Evolutionary conservation across 495 filamentous ascomycete species (phyloP).

Genomic region (Tuber aestivum): DNA sequence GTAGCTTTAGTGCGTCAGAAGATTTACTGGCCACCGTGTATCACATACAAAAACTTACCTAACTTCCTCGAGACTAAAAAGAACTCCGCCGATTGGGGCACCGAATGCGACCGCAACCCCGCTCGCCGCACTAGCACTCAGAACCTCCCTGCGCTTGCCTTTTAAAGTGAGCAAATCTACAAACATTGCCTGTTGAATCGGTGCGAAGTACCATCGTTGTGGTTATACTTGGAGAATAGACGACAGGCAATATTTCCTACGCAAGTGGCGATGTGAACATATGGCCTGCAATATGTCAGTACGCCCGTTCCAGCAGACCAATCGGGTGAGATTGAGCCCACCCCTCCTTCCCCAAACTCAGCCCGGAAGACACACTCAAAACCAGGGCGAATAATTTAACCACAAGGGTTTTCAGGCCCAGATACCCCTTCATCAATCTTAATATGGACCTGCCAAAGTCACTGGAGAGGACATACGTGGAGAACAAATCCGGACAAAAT

Average conservation of each 20-base stretch:
- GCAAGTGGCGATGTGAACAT: constrained; percentile 94
- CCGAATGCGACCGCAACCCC: constrained; percentile 95
- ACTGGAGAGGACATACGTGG: constrained; percentile 51
- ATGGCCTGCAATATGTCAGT: constrained; percentile 55
- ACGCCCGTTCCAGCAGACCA: neutral
- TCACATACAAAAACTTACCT: constrained; percentile 45
- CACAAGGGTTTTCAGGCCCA: constrained; percentile 80
- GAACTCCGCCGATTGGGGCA: constrained; percentile 83
- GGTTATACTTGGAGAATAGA: constrained; percentile 84
- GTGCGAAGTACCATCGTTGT: constrained; percentile 65
- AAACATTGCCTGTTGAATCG: neutral
- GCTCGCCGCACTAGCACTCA: constrained; percentile 85
- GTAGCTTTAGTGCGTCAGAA: constrained; percentile 53
- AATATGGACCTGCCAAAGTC: constrained; percentile 17
- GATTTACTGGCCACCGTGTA: constrained; percentile 5
- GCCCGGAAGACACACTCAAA: constrained; percentile 81
- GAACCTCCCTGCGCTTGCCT: constrained; percentile 72
- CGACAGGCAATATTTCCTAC: constrained; percentile 93
- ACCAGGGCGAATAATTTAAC: constrained; percentile 80
- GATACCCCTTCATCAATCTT: constrained; percentile 53
- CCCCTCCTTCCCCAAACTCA: constrained; percentile 90
- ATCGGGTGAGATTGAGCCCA: constrained; percentile 13
- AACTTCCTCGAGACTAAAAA: constrained; percentile 93
- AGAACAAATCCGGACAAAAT: constrained; percentile 96
- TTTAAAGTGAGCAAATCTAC: constrained; percentile 23